These are phyloP conservation scores for Lentinus tigrinus DNA, from an alignment of 768 basidiomycete genomes.

Conservation along the genomic window DNA sequence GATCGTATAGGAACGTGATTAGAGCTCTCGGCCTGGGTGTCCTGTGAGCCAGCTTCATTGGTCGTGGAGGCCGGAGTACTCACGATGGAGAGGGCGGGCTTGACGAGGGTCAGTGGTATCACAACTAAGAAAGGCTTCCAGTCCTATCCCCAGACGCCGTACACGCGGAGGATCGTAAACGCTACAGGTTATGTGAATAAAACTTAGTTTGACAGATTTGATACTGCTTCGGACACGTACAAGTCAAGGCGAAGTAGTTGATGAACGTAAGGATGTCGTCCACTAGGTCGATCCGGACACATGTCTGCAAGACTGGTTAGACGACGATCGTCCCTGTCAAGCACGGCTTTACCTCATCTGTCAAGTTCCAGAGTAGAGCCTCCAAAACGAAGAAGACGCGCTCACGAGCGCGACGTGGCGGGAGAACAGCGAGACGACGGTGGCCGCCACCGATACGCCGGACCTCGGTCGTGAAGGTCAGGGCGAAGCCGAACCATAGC, in stretches of 20 bases:
- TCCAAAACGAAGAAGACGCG: constrained; percentile 4
- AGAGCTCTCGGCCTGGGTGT: constrained; percentile 1
- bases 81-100: constrained; percentile 9
- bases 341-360: neutral
- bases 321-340: neutral
- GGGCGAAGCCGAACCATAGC: constrained; percentile 4
- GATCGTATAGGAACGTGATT: constrained; percentile 6
- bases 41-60: neutral
- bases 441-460: constrained; percentile 11
- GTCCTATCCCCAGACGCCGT: constrained; percentile 16
- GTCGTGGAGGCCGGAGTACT: neutral
- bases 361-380: constrained; percentile 1
- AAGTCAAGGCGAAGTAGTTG: constrained; percentile 2
- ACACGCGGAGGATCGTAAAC: constrained; percentile 15
- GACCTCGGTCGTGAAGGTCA: constrained; percentile 6
- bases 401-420: constrained; percentile 7
- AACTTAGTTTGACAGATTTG: no score
- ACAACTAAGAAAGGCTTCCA: constrained; percentile 16
- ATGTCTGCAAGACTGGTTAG: constrained; percentile 1
- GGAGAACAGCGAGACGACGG: neutral
- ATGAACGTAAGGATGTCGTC: constrained; percentile 10
- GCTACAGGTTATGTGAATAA: neutral
- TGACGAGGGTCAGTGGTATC: constrained; percentile 3
- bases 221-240: neutral
- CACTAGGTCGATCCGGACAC: constrained; percentile 4